These are phyloP conservation scores for Ambrosiella xylebori DNA, from an alignment of 2,329 filamentous ascomycete genomes.

Conservation along the genomic window DNA sequence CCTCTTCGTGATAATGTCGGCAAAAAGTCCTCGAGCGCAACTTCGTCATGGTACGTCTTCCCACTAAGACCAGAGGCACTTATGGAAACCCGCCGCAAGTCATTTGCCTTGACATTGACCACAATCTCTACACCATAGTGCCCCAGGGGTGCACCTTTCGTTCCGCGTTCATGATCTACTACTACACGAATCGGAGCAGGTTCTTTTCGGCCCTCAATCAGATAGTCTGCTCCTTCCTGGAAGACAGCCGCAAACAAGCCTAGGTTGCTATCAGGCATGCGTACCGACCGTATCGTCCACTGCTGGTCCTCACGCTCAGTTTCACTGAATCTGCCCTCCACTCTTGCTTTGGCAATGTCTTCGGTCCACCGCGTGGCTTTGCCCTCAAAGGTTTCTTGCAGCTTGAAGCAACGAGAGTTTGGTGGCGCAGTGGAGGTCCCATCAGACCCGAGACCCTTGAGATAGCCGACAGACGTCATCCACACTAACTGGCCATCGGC, in stretches of 20 bases:
- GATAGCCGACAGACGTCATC: conserved; percentile 46
- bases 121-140: conserved; percentile 57
- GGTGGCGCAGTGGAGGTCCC: conserved; percentile 1
- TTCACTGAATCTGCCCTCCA: conserved; percentile 73
- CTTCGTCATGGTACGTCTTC: conserved; percentile 54
- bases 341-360: conserved; percentile 69
- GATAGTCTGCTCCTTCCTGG: conserved; percentile 47
- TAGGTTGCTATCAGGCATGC: conserved; percentile 42
- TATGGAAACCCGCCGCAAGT: conserved; percentile 32
- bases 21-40: conserved; percentile 55
- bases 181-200: conserved; percentile 55
- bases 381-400: conserved; percentile 61
- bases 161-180: conserved; percentile 51
- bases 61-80: conserved; percentile 48
- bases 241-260: conserved; percentile 51
- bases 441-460: conserved; percentile 29
- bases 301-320: conserved; percentile 61
- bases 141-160: conserved; percentile 47
- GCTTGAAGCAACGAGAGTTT: conserved; percentile 50
- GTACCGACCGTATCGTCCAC: conserved; percentile 63
- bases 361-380: conserved; percentile 63
- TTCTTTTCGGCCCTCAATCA: conserved; percentile 46
- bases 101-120: conserved; percentile 38
- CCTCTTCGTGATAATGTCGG: conserved; percentile 57
- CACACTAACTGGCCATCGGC: conserved; percentile 46